Base-by-base conservation (phyloP, 2,329 filamentous ascomycete species). In the Fonsecaea pugnacius region DNA sequence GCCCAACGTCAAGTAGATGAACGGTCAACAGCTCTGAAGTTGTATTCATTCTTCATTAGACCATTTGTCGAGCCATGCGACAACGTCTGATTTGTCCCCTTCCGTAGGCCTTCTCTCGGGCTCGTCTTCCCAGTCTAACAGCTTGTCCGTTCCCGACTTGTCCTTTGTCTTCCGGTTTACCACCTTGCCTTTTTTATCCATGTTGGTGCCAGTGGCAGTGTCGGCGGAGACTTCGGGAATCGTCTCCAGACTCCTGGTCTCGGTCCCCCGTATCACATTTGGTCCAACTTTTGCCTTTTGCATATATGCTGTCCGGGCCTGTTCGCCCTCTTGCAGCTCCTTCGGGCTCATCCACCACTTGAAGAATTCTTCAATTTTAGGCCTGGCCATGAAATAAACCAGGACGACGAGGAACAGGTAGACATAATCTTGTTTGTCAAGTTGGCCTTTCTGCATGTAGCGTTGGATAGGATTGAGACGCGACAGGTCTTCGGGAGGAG, bases 51-150 rank as follows among this genome's bases (percentile, higher is more conserved):
- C 58, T 14, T 67, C 64, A 32, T 69, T 65, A 4, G 60, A 54
- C 70, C 70, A 71, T 61, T 66, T 71, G 36, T 71, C 66, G 48
- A 71, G 65, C 70, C 70, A 71, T 43, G 67, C 40, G 46, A 68
- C 67, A 43, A 71, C 64, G 36, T 71, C 70, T 57, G 58, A 18
- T 38, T 66, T 64, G 27, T 65, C 70, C 24, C 65, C 67, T 33
- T 68, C 64, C 6, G 33, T 43, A 12, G 59, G 55, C 35, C 60
- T 58, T 52, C 64, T 63, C 30, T 50, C 58, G 6, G 69, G 67
- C 63, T 69, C 68, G 54, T 70, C 70, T n/a, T 71, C 70, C 70
- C 70, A 71, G 50, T 71, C 69, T 21, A 71, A 38, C n/a, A 70
- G 61, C 58, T 69, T 66, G 16, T 71, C 70, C 53, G 48, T 50